Percentiles rank a stretch among this genome's conserved stretches.
Conservation (phyloP, 257 asterid species). For the Ilex aquifolium region DNA sequence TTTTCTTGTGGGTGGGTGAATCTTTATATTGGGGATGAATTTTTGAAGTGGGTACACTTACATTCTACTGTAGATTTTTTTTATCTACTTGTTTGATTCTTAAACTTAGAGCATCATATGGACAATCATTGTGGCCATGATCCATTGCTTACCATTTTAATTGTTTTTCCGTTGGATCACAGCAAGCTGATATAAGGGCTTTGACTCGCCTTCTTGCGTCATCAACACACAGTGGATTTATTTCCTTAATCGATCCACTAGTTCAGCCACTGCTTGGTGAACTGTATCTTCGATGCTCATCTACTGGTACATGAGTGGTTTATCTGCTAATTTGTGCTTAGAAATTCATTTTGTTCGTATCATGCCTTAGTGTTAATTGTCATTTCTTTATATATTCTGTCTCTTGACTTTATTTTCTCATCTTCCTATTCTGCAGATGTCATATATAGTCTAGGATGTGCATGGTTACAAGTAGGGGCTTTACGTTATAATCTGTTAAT, state of each 20-base stretch:
- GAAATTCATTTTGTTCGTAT: neutral
- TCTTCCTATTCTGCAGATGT: conserved; percentile 25
- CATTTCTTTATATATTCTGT: neutral
- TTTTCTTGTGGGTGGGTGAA: conserved; percentile 3
- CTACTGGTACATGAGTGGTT: conserved; percentile 40
- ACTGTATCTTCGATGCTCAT: conserved; percentile 36
- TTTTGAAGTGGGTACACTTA: neutral
- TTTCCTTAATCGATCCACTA: conserved; percentile 44
- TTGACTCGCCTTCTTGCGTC: conserved; percentile 53
- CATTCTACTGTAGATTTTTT: neutral
- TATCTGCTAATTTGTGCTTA: conserved; percentile 6
- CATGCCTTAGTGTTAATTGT: conserved; percentile 1
- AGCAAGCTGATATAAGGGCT: conserved; percentile 30
- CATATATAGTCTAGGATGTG: conserved; percentile 40
- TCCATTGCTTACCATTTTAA: neutral
- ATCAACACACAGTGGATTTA: conserved; percentile 50
- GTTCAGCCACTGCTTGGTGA: conserved; percentile 61
- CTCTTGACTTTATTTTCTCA: conserved; percentile 4
- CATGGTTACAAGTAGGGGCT: conserved; percentile 59
- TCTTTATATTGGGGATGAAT: no score
- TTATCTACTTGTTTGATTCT: conserved; percentile 1
- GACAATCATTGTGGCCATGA: no score
- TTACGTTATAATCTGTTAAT: conserved; percentile 75
- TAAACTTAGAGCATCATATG: no score
- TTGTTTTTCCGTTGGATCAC: conserved; percentile 14